These are phyloP conservation scores for Yamadazyma kitorensis DNA, from an alignment of 805 yeast genomes.

Conservation along the genomic window DNA sequence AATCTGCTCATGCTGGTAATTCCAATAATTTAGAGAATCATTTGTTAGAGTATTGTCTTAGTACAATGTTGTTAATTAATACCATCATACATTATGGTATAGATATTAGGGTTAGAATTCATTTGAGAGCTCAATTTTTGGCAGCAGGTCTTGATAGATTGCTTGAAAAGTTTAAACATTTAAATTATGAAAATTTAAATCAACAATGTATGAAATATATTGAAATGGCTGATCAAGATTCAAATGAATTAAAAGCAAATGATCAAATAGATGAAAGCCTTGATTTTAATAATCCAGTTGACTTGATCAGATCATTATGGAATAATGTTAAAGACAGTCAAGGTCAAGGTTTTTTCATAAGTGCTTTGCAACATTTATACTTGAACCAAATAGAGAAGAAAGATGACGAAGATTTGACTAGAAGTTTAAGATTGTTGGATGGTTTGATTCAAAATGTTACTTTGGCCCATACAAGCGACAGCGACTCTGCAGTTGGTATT, in stretches of 20 bases:
- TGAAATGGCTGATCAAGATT: constrained; percentile 55
- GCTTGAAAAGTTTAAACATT: constrained; percentile 47
- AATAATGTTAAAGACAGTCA: constrained; percentile 53
- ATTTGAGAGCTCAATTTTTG: constrained; percentile 57
- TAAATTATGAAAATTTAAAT: constrained; percentile 56
- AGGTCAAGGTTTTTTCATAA: constrained; percentile 56
- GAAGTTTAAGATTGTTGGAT: constrained; percentile 61
- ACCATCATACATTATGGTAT: constrained; percentile 53
- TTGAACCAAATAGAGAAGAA: constrained; percentile 52
- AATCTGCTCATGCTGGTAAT: constrained; percentile 41
- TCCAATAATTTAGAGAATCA: constrained; percentile 52
- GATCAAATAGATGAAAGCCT: constrained; percentile 40
- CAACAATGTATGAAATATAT: constrained; percentile 66
- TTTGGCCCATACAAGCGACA: constrained; percentile 48
- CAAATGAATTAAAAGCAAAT: constrained; percentile 38
- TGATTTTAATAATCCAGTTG: constrained; percentile 70
- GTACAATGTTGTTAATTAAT: constrained; percentile 68
- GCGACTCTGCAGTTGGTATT: constrained; percentile 56
- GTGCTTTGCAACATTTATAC: constrained; percentile 66
- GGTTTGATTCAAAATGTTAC: constrained; percentile 64
- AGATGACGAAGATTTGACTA: constrained; percentile 42
- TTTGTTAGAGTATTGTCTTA: constrained; percentile 65
- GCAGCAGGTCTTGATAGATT: constrained; percentile 55
- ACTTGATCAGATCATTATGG: constrained; percentile 60
- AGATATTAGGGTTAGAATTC: constrained; percentile 47